phyloP scores from a whole-genome alignment of 1,284 basidiomycete genomes.

The Cerioporus squamosus region DNA sequence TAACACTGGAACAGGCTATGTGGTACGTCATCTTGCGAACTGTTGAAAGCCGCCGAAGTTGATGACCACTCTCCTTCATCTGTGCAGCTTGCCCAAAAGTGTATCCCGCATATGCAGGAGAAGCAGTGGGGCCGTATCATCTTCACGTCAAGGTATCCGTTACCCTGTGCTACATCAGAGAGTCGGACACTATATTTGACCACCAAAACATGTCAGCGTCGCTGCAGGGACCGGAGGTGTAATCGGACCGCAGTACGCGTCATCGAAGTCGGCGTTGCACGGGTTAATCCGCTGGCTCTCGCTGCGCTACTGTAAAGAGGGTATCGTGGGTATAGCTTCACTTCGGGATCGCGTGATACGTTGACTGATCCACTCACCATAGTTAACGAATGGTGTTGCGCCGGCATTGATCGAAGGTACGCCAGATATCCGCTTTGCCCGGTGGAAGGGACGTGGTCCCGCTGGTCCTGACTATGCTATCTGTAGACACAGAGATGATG shows the following conservation, averaged over 20 bases:
- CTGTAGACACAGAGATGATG: conserved; percentile 53
- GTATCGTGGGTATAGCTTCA: conserved; percentile 43
- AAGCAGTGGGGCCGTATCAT: conserved; percentile 55
- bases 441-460: neutral
- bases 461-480: neutral
- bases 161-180: no score
- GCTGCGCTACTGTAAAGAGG: conserved; percentile 52
- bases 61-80: neutral
- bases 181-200: neutral
- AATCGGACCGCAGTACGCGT: conserved; percentile 60
- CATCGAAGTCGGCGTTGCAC: conserved; percentile 58
- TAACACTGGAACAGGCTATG: conserved; percentile 50
- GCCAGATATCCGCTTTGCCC: neutral
- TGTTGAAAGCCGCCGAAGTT: neutral
- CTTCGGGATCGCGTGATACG: neutral
- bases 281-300: conserved; percentile 62
- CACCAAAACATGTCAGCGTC: conserved; percentile 30
- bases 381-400: conserved; percentile 59
- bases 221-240: conserved; percentile 52
- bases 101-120: conserved; percentile 52
- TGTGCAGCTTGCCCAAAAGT: conserved; percentile 51
- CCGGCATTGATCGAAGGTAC: conserved; percentile 54
- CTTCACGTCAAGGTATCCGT: conserved; percentile 49
- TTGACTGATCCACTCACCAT: neutral
- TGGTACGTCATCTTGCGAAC: conserved; percentile 33